Percentiles rank a stretch among this genome's conserved stretches.
Evolutionary conservation across 2,329 filamentous ascomycete species (phyloP).

Genomic region (Trichoderma cornu-damae): DNA sequence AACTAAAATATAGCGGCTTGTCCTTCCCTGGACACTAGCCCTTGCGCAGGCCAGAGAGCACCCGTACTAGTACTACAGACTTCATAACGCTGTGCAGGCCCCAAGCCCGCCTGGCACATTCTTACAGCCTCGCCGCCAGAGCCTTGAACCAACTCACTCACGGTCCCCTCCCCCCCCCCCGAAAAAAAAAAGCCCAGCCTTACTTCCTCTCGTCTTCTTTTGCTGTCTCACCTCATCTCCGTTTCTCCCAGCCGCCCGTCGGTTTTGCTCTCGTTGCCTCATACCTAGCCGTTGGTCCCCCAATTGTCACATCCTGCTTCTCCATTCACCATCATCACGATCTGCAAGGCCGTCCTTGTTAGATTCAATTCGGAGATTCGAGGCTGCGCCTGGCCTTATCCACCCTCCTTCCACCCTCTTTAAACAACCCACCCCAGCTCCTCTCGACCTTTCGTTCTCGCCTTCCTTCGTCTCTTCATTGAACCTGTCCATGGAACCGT

Average conservation of each 20-base stretch:
- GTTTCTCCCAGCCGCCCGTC: conserved; percentile 7
- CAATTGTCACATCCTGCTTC: neutral
- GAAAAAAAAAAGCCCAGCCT: conserved; percentile 10
- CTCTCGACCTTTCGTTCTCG: neutral
- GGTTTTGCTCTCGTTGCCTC: conserved; percentile 19
- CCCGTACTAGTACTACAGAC: neutral
- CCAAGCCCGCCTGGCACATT: conserved; percentile 3
- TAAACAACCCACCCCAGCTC: neutral
- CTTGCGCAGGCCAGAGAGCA: neutral
- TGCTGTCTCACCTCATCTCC: conserved; percentile 21
- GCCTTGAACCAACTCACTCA: conserved; percentile 7
- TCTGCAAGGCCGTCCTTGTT: neutral
- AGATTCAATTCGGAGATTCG: neutral
- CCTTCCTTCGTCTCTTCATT: neutral
- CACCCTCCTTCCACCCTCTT: neutral
- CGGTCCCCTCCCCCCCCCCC: conserved; percentile 4
- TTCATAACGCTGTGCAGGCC: neutral
- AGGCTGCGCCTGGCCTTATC: conserved; percentile 2
- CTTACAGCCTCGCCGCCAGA: conserved; percentile 17
- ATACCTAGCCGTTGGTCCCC: conserved; percentile 7
- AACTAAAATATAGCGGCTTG: conserved; percentile 16
- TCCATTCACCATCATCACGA: neutral
- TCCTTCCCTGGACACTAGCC: conserved; percentile 6
- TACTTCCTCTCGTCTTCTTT: conserved; percentile 26
- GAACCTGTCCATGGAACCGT: conserved; percentile 37